These are phyloP conservation scores for Psilocybe azurescens DNA, from an alignment of 768 basidiomycete genomes.

Conservation along the genomic window DNA sequence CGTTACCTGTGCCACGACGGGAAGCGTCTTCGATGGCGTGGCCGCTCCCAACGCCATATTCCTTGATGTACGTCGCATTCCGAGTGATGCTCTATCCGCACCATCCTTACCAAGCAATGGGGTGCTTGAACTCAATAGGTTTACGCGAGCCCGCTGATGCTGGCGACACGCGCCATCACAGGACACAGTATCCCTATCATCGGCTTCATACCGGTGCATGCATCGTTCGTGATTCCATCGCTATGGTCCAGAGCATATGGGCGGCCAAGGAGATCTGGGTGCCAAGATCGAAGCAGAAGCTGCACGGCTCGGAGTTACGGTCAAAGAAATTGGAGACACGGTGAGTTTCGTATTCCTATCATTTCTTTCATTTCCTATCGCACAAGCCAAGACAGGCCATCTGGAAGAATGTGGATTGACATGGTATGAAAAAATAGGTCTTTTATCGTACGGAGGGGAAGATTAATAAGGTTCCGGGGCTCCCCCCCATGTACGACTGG, in stretches of 20 bases:
- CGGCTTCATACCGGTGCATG: background rate
- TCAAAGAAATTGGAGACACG: background rate
- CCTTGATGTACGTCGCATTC: constrained; percentile 7
- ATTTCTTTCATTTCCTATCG: no score
- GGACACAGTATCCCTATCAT: background rate
- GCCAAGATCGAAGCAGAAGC: constrained; percentile 1
- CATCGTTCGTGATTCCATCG: background rate
- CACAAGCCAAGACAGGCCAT: no score
- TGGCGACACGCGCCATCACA: background rate
- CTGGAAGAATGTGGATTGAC: no score
- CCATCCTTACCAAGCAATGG: no score
- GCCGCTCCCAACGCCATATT: constrained; percentile 13
- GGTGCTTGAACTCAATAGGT: background rate
- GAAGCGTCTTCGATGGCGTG: constrained; percentile 7
- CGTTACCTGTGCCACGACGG: constrained; percentile 15
- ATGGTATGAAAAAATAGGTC: no score
- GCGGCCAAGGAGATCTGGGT: background rate
- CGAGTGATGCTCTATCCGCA: no score
- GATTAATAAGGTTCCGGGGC: constrained; percentile 1
- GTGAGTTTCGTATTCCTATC: background rate
- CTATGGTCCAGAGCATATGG: background rate
- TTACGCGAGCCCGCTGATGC: background rate
- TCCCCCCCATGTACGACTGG: constrained; percentile 20
- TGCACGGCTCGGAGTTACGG: background rate
- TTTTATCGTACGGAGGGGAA: background rate